Evolutionary conservation across 1,139 yeast species (phyloP).

Genomic region (Blastobotrys elegans): DNA sequence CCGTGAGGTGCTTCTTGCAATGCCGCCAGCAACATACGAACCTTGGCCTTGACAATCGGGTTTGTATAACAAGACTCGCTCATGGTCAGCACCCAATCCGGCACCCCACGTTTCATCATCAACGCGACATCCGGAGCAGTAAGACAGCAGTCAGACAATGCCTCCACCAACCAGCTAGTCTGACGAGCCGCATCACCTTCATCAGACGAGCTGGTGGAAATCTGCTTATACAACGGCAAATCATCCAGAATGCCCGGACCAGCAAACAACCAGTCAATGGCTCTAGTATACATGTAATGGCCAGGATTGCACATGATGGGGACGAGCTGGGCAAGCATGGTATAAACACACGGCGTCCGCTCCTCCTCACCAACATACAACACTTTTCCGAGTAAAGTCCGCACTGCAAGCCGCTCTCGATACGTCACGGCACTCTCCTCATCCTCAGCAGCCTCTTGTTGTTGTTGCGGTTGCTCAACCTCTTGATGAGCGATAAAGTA

Average conservation of each 20-base stretch:
- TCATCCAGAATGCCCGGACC: constrained; percentile 54
- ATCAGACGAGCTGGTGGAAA: constrained; percentile 37
- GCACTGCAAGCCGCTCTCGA: constrained; percentile 56
- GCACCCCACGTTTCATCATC: constrained; percentile 47
- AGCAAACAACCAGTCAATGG: constrained; percentile 39
- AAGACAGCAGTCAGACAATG: constrained; percentile 44
- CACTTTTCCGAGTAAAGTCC: constrained; percentile 57
- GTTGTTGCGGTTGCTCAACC: neutral
- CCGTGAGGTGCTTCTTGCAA: constrained; percentile 58
- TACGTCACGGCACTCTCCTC: constrained; percentile 31
- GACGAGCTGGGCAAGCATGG: constrained; percentile 48
- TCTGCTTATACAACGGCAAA: constrained; percentile 57
- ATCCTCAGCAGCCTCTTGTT: neutral
- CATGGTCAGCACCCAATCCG: constrained; percentile 65
- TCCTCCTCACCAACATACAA: constrained; percentile 40
- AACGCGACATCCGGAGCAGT: constrained; percentile 48
- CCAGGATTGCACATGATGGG: constrained; percentile 61
- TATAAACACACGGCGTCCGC: constrained; percentile 42
- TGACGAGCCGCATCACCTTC: constrained; percentile 52
- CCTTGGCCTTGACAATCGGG: constrained; percentile 33
- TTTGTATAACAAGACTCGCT: constrained; percentile 15
- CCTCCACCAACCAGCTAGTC: constrained; percentile 59
- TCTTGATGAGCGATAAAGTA: constrained; percentile 4
- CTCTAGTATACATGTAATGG: constrained; percentile 67
- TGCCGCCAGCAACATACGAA: constrained; percentile 44